phyloP scores from a whole-genome alignment of 2,329 filamentous ascomycete genomes.

The Cladophialophora psammophila region DNA sequence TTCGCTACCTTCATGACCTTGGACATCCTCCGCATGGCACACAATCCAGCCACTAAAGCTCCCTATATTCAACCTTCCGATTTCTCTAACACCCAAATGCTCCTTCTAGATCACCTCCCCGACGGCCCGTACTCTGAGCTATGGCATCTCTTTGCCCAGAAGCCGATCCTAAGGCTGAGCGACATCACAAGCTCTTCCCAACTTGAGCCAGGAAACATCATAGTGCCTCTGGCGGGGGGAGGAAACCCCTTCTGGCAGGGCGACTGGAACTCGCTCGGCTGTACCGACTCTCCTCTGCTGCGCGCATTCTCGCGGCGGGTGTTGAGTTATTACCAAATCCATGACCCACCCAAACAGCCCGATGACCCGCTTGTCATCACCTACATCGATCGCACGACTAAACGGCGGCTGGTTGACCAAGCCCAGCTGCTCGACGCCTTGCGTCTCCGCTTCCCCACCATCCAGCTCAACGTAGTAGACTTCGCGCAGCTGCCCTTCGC shows the following conservation, averaged over 20 bases:
- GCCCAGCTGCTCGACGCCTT: not conserved
- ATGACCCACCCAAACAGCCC: not conserved
- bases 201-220: not conserved
- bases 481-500: not conserved
- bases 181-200: not conserved
- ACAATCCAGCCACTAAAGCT: not conserved
- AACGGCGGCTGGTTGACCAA: not conserved
- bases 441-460: not conserved
- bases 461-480: not conserved
- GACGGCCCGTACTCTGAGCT: not conserved
- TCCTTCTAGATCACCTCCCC: not conserved
- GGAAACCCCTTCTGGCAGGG: slow-evolving; percentile 1
- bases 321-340: not conserved
- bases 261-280: not conserved
- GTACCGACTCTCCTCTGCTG: not conserved
- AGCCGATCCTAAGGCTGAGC: not conserved
- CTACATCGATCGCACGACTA: not conserved
- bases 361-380: not conserved
- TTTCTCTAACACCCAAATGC: not conserved
- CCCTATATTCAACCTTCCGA: not conserved
- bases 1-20: slow-evolving; percentile 3
- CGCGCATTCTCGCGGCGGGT: slow-evolving; percentile 1
- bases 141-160: not conserved
- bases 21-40: not conserved
- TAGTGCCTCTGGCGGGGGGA: not conserved